phyloP scores from a whole-genome alignment of 768 basidiomycete species.

The Kwoniella sp. region DNA sequence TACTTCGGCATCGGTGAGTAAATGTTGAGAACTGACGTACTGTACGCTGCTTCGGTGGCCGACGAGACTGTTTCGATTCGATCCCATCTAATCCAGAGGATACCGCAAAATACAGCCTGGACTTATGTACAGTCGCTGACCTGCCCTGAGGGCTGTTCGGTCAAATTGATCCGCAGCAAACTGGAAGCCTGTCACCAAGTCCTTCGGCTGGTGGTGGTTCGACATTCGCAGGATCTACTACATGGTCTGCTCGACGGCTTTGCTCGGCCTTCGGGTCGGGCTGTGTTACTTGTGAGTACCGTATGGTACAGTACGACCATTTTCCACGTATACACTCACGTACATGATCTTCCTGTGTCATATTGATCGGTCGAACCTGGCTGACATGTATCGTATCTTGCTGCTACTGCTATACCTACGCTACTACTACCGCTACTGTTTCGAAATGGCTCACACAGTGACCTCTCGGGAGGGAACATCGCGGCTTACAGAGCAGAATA shows the following conservation, averaged over 20 bases:
- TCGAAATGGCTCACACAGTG: conserved; percentile 9
- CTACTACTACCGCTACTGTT: no score
- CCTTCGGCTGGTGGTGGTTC: conserved; percentile 29
- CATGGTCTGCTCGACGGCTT: conserved; percentile 15
- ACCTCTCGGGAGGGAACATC: conserved; percentile 5
- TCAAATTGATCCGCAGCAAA: conserved; percentile 13
- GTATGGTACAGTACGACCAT: no score
- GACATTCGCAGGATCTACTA: conserved; percentile 21
- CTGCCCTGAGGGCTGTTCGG: no score
- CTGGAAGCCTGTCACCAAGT: conserved; percentile 18
- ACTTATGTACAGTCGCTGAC: not conserved
- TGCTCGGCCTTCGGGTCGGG: conserved; percentile 18
- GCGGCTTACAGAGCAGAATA: conserved; percentile 25
- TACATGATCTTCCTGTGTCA: no score
- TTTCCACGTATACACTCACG: no score
- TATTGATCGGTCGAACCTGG: no score
- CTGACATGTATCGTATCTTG: no score
- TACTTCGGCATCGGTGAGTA: conserved; percentile 20
- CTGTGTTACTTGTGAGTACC: conserved; percentile 28
- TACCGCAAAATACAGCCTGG: not conserved
- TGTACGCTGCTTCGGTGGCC: no score
- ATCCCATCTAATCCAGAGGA: no score
- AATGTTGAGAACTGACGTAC: no score
- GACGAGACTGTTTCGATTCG: no score
- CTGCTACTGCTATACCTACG: no score